Conservation (phyloP, 768 basidiomycete species). For the Lentinula lateritia region DNA sequence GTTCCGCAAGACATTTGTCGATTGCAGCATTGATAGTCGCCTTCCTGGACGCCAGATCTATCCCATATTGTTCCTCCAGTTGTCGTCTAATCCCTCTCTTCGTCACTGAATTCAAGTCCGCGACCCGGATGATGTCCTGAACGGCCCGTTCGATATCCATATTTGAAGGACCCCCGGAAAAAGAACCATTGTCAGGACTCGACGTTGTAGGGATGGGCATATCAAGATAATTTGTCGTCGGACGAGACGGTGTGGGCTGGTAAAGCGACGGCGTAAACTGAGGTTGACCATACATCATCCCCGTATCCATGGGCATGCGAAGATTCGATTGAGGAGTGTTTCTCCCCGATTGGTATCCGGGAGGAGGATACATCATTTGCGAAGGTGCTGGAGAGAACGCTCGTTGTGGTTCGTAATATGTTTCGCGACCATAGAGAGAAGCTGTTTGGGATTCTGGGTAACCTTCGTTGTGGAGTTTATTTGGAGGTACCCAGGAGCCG, state of each 20-base stretch:
- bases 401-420: slow-evolving; percentile 68
- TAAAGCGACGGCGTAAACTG: slow-evolving; percentile 30
- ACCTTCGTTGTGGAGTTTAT: slow-evolving; percentile 63
- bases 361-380: slow-evolving; percentile 48
- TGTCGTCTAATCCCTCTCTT: slow-evolving; percentile 86
- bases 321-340: slow-evolving; percentile 58
- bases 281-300: slow-evolving; percentile 8
- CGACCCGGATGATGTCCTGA: slow-evolving; percentile 63
- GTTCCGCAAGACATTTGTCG: slow-evolving; percentile 48
- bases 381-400: slow-evolving; percentile 73
- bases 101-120: slow-evolving; percentile 86
- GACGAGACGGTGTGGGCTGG: slow-evolving; percentile 64
- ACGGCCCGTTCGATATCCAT: slow-evolving; percentile 72
- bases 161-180: slow-evolving; percentile 51
- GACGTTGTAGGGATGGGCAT: slow-evolving; percentile 52
- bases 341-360: slow-evolving; percentile 73
- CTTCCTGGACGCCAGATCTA: slow-evolving; percentile 71
- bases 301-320: slow-evolving; percentile 15
- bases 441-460: slow-evolving; percentile 75
- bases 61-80: slow-evolving; percentile 77
- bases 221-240: slow-evolving; percentile 74
- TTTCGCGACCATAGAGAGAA: slow-evolving; percentile 84
- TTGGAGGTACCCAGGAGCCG: slow-evolving; percentile 85
- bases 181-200: slow-evolving; percentile 49
- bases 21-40: slow-evolving; percentile 72